phyloP scores from a whole-genome alignment of 805 yeast genomes.

The Monosporozyma siamensis region DNA sequence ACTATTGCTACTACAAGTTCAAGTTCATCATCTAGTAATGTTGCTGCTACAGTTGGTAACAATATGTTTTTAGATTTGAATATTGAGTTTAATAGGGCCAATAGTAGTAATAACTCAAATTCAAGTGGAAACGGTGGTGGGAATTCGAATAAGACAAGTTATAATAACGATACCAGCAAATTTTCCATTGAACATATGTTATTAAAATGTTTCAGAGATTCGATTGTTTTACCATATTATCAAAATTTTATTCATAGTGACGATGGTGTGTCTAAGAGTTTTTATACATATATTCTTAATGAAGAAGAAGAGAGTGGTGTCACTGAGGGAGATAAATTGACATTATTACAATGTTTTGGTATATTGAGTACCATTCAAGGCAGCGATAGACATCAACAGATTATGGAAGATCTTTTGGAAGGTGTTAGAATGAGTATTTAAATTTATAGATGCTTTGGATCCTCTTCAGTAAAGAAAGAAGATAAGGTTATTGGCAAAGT shows the following conservation, averaged over 20 bases:
- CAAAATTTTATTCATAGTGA: conserved; percentile 33
- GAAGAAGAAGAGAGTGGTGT: conserved; percentile 34
- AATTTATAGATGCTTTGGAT: too few relatives aligned
- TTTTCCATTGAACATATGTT: conserved; percentile 34
- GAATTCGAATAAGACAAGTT: background rate
- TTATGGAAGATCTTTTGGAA: conserved; percentile 44
- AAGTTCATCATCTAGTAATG: background rate
- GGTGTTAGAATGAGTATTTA: conserved; percentile 31
- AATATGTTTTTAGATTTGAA: background rate
- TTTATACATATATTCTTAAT: conserved; percentile 27
- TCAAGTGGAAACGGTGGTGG: background rate
- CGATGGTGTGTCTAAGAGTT: conserved; percentile 27
- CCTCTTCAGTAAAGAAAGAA: too few relatives aligned
- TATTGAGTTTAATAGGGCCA: background rate
- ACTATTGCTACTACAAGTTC: background rate
- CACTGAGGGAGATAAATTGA: conserved; percentile 34
- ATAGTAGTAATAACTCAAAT: background rate
- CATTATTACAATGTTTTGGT: conserved; percentile 54
- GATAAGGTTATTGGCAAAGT: too few relatives aligned
- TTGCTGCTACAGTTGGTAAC: background rate
- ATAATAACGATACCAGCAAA: background rate
- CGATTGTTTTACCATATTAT: conserved; percentile 44
- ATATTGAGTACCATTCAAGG: conserved; percentile 45
- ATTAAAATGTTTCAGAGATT: conserved; percentile 42
- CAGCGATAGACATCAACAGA: conserved; percentile 45